Evolutionary conservation across 192 early-diverging fungal species (phyloP).

Genomic region (Nowakowskiella sp.): DNA sequence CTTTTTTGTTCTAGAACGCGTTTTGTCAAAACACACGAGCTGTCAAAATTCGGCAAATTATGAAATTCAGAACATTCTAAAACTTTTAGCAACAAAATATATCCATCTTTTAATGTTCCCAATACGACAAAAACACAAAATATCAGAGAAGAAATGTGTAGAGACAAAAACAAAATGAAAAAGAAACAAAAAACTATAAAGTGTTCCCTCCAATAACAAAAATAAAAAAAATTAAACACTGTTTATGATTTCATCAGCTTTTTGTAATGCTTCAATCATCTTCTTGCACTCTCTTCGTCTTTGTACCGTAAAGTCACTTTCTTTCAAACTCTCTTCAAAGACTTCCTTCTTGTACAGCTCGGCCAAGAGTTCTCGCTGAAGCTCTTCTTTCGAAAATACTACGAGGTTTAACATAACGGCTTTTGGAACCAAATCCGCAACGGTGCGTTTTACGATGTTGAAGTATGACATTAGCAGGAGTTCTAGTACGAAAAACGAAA

Average conservation of each 20-base stretch:
- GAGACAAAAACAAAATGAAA: too few relatives aligned
- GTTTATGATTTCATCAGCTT: slow-evolving; percentile 75
- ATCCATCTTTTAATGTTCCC: too few relatives aligned
- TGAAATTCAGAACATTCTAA: too few relatives aligned
- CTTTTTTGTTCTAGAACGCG: too few relatives aligned
- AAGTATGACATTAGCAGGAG: slow-evolving; percentile 95
- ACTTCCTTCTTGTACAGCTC: slow-evolving; percentile 96
- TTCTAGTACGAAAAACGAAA: slow-evolving; percentile 39
- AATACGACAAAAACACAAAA: too few relatives aligned
- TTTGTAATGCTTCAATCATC: slow-evolving; percentile 89
- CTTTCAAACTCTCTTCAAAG: slow-evolving; percentile 89
- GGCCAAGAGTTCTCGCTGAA: slow-evolving; percentile 89
- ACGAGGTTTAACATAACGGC: slow-evolving; percentile 98
- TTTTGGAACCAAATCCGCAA: slow-evolving; percentile 96
- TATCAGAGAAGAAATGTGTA: too few relatives aligned
- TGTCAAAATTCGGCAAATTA: too few relatives aligned
- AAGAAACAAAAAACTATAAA: too few relatives aligned
- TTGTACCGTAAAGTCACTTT: slow-evolving; percentile 84
- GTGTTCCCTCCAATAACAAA: too few relatives aligned
- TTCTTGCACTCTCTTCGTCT: slow-evolving; percentile 93
- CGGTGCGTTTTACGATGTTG: slow-evolving; percentile 97
- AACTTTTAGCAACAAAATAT: too few relatives aligned
- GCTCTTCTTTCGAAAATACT: slow-evolving; percentile 75
- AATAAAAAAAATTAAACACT: background rate
- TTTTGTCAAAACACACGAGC: too few relatives aligned